These are phyloP conservation scores for Hypholoma fasciculare DNA, from an alignment of 768 basidiomycete genomes.

Conservation along the genomic window DNA sequence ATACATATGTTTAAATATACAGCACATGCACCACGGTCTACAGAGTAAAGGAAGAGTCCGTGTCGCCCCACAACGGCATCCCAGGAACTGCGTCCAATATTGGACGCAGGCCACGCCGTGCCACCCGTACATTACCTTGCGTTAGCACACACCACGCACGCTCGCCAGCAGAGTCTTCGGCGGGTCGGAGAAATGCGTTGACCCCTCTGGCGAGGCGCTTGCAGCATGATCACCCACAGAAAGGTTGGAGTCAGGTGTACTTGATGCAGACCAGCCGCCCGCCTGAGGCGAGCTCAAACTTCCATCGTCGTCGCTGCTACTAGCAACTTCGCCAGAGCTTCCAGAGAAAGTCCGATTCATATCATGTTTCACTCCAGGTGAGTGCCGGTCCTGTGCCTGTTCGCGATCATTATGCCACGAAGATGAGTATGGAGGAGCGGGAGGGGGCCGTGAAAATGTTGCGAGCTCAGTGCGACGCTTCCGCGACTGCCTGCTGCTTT, in stretches of 20 bases:
- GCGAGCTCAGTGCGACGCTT: conserved; percentile 13
- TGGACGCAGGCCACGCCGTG: background rate
- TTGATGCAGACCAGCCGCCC: background rate
- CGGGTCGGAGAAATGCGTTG: background rate
- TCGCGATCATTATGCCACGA: background rate
- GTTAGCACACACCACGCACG: background rate
- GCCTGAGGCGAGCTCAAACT: background rate
- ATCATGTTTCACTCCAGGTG: background rate
- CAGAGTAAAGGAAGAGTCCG: no score
- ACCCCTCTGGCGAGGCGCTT: background rate
- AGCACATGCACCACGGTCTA: background rate
- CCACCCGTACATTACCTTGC: background rate
- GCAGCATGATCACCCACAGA: background rate
- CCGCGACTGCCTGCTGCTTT: conserved; percentile 10
- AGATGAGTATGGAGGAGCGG: conserved; percentile 5
- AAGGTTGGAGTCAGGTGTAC: background rate
- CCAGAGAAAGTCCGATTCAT: background rate
- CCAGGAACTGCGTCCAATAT: no score
- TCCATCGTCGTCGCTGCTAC: background rate
- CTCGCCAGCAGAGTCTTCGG: background rate
- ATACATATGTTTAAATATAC: background rate
- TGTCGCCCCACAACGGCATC: no score
- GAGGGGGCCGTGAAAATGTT: conserved; percentile 41
- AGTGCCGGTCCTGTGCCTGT: background rate
- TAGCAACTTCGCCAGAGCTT: background rate